phyloP scores from a whole-genome alignment of 176 grass and related monocot species.

The Oryza meridionalis region DNA sequence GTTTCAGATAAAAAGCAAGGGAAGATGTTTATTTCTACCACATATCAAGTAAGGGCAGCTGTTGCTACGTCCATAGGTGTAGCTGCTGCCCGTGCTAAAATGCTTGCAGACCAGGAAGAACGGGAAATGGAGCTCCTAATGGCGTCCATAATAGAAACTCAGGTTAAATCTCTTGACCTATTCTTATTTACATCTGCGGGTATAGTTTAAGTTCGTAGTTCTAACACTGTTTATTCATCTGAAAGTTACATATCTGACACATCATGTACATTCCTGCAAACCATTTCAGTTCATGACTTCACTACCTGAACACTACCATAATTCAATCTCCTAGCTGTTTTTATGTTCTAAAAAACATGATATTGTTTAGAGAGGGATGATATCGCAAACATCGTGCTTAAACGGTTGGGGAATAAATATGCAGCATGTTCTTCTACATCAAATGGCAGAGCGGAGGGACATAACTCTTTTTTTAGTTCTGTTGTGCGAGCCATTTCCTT shows the following conservation, averaged over 20 bases:
- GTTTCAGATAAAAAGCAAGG: constrained; percentile 41
- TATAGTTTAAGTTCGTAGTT: constrained; percentile 2
- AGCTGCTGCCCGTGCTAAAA: constrained; percentile 88
- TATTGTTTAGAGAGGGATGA: neutral
- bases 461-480: neutral
- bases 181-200: neutral
- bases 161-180: constrained; percentile 48
- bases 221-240: neutral
- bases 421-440: neutral
- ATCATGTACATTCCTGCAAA: neutral
- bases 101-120: constrained; percentile 89
- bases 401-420: neutral
- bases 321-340: neutral
- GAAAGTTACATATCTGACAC: neutral
- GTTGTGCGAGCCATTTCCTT: neutral
- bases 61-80: constrained; percentile 80
- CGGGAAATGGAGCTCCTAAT: constrained; percentile 95
- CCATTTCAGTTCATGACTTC: neutral
- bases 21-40: constrained; percentile 53
- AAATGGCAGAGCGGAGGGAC: neutral
- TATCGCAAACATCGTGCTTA: neutral
- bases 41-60: constrained; percentile 79
- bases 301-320: neutral
- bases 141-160: constrained; percentile 93
- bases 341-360: neutral